Evolutionary conservation across 2,329 filamentous ascomycete species (phyloP).

Genomic region (Penicillium sp.): DNA sequence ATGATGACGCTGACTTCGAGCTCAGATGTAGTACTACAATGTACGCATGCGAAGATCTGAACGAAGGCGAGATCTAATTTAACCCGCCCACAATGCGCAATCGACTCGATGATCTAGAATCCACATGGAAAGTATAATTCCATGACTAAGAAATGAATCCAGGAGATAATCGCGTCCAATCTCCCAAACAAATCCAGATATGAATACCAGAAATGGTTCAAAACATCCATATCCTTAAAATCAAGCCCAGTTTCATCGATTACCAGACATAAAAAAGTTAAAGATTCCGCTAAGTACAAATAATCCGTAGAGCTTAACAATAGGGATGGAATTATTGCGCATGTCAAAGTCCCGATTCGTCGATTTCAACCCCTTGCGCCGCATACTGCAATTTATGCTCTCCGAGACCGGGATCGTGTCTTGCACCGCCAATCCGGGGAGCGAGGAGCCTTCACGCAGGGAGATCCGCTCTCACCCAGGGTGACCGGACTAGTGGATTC

Average conservation of each 20-base stretch:
- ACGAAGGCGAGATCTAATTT: background rate
- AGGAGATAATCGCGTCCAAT: background rate
- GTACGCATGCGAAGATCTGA: too few relatives aligned
- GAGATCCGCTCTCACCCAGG: constrained; percentile 9
- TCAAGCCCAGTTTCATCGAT: background rate
- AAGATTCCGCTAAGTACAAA: background rate
- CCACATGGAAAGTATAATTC: too few relatives aligned
- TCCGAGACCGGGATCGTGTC: constrained; percentile 16
- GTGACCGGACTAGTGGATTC: constrained; percentile 20
- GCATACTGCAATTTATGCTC: constrained; percentile 9
- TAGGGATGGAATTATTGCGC: background rate
- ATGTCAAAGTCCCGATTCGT: constrained; percentile 1
- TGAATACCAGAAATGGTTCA: background rate
- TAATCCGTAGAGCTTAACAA: background rate
- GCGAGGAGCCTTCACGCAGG: constrained; percentile 21
- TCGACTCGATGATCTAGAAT: background rate
- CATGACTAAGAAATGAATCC: too few relatives aligned
- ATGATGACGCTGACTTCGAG: too few relatives aligned
- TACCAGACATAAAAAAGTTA: background rate
- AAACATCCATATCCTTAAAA: background rate
- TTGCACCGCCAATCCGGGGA: constrained; percentile 17
- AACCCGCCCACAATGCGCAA: background rate
- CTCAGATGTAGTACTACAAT: too few relatives aligned
- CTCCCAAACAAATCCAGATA: background rate
- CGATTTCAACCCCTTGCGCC: constrained; percentile 20